A percentile compares a stretch with the other conserved stretches of the same genome.
Evolutionary conservation across 805 yeast species (phyloP).

Genomic region (Lipomyces sp.): DNA sequence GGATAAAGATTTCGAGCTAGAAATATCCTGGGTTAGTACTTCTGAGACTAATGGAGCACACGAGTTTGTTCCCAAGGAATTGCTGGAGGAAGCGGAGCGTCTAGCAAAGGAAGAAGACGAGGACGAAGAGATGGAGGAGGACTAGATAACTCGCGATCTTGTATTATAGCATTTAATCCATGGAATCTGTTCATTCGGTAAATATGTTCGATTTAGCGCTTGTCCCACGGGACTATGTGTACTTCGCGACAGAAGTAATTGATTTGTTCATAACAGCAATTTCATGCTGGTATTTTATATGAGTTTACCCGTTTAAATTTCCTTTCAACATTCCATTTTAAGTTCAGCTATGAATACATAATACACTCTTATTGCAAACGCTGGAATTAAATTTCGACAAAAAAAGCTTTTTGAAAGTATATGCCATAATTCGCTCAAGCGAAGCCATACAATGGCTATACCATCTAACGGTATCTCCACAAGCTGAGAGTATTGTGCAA

Average conservation of each 20-base stretch:
- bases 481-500: constrained; percentile 96
- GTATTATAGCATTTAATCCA: constrained; percentile 12
- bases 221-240: no score
- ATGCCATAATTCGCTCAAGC: not conserved
- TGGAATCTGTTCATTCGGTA: not conserved
- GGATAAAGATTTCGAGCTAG: constrained; percentile 95
- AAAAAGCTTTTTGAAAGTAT: constrained; percentile 7
- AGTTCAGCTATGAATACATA: constrained; percentile 12
- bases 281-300: not conserved
- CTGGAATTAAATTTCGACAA: not conserved
- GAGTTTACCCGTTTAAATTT: not conserved
- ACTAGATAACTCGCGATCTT: constrained; percentile 9
- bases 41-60: constrained; percentile 82
- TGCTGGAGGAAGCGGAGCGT: constrained; percentile 80
- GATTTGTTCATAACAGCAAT: no score
- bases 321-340: not conserved
- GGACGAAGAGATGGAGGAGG: constrained; percentile 54
- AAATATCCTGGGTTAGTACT: constrained; percentile 82
- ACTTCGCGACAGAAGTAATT: not conserved
- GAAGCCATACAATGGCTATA: not conserved
- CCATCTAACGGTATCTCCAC: constrained; percentile 98
- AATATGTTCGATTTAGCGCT: no score
- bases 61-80: constrained; percentile 75
- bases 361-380: not conserved
- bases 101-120: constrained; percentile 83